These are phyloP conservation scores for Corymbia calophylla DNA, from an alignment of 441 rosid species.

Conservation along the genomic window DNA sequence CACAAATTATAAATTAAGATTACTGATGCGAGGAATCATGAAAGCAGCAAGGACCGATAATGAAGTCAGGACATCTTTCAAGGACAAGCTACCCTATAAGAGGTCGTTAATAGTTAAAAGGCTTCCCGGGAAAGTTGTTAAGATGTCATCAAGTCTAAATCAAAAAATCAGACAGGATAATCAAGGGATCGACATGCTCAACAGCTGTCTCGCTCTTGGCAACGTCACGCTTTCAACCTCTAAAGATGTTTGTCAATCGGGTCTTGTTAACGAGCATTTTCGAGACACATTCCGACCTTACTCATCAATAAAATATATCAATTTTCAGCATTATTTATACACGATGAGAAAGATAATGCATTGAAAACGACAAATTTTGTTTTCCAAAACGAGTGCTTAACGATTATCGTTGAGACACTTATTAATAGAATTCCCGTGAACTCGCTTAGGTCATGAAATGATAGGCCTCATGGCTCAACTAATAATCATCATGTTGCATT, in stretches of 20 bases:
- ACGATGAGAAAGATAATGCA: not conserved
- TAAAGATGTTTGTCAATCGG: accelerated
- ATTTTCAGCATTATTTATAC: not conserved
- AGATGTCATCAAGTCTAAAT: not conserved
- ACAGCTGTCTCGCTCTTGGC: not conserved
- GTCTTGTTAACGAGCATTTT: not conserved
- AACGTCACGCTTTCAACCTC: not conserved
- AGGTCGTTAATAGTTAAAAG: not conserved
- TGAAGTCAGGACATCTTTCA: not conserved
- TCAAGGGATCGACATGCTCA: not conserved
- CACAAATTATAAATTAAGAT: not conserved
- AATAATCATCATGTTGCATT: not conserved
- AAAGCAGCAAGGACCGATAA: not conserved
- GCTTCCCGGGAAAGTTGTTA: not conserved
- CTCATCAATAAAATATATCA: not conserved
- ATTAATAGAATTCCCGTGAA: not conserved
- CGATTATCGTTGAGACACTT: too few relatives aligned
- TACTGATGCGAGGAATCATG: not conserved
- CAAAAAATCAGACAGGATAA: not conserved
- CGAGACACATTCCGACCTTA: accelerated
- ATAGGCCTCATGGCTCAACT: not conserved
- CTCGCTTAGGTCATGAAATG: accelerated
- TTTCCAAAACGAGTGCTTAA: not conserved
- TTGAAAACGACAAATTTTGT: not conserved
- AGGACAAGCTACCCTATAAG: not conserved